Percentiles rank a stretch among this genome's conserved stretches.
These are phyloP conservation scores for Monilinia laxa DNA, from an alignment of 2,329 filamentous ascomycete species.

Conservation along the genomic window DNA sequence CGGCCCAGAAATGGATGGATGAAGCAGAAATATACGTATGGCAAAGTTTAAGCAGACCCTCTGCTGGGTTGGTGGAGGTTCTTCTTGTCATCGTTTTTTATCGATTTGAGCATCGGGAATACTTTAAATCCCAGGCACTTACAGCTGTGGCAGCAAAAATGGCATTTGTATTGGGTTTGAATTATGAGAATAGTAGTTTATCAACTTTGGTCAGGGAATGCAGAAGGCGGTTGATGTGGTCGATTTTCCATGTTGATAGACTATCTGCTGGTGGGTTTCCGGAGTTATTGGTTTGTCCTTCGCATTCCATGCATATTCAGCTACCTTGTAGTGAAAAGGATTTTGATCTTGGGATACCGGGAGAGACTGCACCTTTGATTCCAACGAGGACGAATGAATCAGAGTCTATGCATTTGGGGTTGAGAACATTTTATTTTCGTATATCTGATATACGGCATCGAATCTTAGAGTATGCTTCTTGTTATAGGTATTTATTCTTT, in stretches of 20 bases:
- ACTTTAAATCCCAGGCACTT: slow-evolving; percentile 21
- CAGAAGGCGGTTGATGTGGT: slow-evolving; percentile 21
- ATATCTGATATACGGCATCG: slow-evolving; percentile 23
- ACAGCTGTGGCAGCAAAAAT: slow-evolving; percentile 23
- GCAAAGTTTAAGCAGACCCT: slow-evolving; percentile 16
- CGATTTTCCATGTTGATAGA: slow-evolving; percentile 23
- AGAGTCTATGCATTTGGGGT: slow-evolving; percentile 21
- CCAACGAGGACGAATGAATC: slow-evolving; percentile 11
- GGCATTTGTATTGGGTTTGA: slow-evolving; percentile 19
- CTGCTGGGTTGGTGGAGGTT: slow-evolving; percentile 15
- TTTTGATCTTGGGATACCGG: slow-evolving; percentile 23
- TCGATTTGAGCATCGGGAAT: slow-evolving; percentile 17
- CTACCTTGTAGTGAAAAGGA: slow-evolving; percentile 23
- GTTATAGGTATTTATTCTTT: not conserved
- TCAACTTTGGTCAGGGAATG: slow-evolving; percentile 22
- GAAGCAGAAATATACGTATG: slow-evolving; percentile 20
- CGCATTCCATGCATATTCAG: slow-evolving; percentile 23
- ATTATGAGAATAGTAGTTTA: slow-evolving; percentile 21
- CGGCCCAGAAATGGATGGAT: slow-evolving; percentile 21
- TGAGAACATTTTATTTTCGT: slow-evolving; percentile 22
- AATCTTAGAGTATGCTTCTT: slow-evolving; percentile 18
- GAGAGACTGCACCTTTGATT: slow-evolving; percentile 20
- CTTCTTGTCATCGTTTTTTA: slow-evolving; percentile 23
- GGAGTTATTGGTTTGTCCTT: slow-evolving; percentile 22
- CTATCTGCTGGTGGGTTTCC: slow-evolving; percentile 21